Conservation (phyloP, 2,329 filamentous ascomycete genomes). For the Sporothrix protearum region DNA sequence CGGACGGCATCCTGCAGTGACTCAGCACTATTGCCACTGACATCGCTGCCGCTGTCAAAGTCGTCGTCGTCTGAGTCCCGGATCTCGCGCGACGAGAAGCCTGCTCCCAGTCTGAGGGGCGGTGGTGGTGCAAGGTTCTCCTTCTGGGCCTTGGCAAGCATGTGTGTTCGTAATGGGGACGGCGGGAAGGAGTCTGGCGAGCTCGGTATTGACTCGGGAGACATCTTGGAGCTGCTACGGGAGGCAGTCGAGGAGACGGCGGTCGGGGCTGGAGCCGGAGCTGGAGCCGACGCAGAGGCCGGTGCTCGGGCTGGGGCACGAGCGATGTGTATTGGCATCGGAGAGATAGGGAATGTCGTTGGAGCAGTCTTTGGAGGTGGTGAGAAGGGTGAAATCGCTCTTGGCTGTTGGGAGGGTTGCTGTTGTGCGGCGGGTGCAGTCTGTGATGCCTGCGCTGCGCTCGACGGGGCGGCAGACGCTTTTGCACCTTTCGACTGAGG, state of each 20-base stretch:
- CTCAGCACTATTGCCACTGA: conserved; percentile 13
- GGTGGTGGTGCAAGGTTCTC: neutral
- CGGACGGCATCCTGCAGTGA: conserved; percentile 16
- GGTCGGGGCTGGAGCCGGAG: neutral
- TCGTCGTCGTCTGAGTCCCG: conserved; percentile 24
- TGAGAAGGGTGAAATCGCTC: neutral
- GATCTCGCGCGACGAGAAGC: conserved; percentile 3
- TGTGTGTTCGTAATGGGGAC: neutral
- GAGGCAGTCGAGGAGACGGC: neutral
- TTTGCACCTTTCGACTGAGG: neutral
- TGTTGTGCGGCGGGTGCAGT: neutral
- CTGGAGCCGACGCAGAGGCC: no score
- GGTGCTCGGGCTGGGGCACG: neutral
- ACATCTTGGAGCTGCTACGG: neutral
- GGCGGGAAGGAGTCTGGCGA: conserved; percentile 23
- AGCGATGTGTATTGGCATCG: neutral
- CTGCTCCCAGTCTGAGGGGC: neutral
- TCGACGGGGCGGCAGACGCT: neutral
- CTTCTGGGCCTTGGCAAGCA: neutral
- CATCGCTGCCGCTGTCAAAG: conserved; percentile 7
- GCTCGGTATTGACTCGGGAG: neutral
- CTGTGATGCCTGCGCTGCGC: neutral
- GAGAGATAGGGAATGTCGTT: neutral
- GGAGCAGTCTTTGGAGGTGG: neutral
- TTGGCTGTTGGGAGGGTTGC: neutral